Conservation (phyloP, 2,329 filamentous ascomycete species). For the Aspergillus glaucus region DNA sequence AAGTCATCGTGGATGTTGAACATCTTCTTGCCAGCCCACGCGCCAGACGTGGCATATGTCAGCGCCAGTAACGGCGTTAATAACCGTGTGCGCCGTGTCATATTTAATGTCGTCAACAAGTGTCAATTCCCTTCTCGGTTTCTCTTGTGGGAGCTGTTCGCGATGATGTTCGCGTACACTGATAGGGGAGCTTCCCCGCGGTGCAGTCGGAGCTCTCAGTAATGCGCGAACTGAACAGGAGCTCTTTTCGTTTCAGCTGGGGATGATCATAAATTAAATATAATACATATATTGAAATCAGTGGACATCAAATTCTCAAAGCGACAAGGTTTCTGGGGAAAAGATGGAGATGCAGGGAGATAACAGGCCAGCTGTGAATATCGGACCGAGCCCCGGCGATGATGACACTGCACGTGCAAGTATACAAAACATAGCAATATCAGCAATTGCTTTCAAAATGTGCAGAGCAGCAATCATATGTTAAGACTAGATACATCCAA, state of each 20-base stretch:
- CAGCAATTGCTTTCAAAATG: too few relatives aligned
- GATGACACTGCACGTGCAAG: not conserved
- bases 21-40: slow-evolving; percentile 49
- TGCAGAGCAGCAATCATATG: too few relatives aligned
- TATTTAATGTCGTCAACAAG: not conserved
- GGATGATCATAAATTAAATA: too few relatives aligned
- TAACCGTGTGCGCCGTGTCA: slow-evolving; percentile 1
- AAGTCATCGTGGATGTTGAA: slow-evolving; percentile 89
- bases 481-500: too few relatives aligned
- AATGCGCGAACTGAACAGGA: not conserved
- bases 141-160: not conserved
- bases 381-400: slow-evolving; percentile 1
- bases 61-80: slow-evolving; percentile 26
- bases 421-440: not conserved
- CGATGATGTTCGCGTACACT: not conserved
- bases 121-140: not conserved
- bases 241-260: too few relatives aligned
- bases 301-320: not conserved
- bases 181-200: slow-evolving; percentile 1
- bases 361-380: slow-evolving; percentile 12
- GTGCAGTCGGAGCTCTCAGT: not conserved
- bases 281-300: too few relatives aligned
- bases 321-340: too few relatives aligned
- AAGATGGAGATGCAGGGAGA: not conserved
- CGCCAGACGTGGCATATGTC: slow-evolving; percentile 25